Conservation (phyloP, 2,329 filamentous ascomycete species). For the Xylariaceae sp. region DNA sequence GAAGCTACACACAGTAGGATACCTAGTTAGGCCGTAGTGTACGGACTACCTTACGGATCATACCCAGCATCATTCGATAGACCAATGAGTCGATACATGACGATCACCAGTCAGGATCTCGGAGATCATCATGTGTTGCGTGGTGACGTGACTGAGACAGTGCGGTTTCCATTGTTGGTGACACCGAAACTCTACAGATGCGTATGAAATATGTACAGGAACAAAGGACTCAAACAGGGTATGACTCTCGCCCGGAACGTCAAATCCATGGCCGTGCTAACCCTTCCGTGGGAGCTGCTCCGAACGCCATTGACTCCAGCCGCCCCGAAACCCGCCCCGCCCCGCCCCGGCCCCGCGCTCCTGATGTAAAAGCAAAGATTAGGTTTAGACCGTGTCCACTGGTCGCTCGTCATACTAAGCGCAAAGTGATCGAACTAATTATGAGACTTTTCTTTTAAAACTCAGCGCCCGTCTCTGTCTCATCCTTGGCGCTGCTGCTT, state of each 20-base stretch:
- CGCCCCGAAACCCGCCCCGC: slow-evolving; percentile 1
- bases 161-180: slow-evolving; percentile 13
- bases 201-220: slow-evolving; percentile 24
- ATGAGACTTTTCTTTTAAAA: slow-evolving; percentile 21
- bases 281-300: not conserved
- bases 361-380: slow-evolving; percentile 13
- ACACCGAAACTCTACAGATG: slow-evolving; percentile 6
- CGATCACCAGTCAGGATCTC: not conserved
- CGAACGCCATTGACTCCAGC: slow-evolving; percentile 1
- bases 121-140: not conserved
- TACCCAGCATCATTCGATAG: not conserved
- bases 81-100: not conserved
- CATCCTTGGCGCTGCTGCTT: slow-evolving; percentile 59
- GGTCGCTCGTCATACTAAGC: slow-evolving; percentile 1
- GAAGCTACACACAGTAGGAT: too few species aligned
- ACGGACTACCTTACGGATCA: too few species aligned
- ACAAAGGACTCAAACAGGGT: slow-evolving; percentile 6
- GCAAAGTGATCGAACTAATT: not conserved
- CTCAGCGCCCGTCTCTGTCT: slow-evolving; percentile 34
- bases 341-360: not conserved
- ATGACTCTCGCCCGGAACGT: not conserved
- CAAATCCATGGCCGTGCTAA: not conserved
- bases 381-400: not conserved
- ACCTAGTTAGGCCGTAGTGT: too few species aligned
- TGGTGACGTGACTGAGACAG: not conserved